Evolutionary conservation across 371 early-diverging fungal species (phyloP).

Genomic region (Mortierella sp.): DNA sequence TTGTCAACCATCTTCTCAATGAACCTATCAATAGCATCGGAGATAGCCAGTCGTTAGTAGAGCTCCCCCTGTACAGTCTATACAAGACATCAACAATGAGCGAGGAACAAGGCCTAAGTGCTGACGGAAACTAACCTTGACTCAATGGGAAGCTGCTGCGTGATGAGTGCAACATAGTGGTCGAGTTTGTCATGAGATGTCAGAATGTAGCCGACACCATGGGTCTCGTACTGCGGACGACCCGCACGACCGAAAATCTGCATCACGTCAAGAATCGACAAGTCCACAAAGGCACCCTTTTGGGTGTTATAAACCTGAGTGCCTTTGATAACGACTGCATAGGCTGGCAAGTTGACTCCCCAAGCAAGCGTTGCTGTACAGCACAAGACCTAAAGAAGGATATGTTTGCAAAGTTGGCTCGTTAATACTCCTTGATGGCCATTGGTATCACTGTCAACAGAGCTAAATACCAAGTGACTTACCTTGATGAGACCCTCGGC

Average conservation of each 20-base stretch:
- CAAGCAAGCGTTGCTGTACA: slow-evolving; percentile 99
- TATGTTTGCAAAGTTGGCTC: not conserved
- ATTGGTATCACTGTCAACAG: not conserved
- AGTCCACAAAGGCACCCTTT: slow-evolving; percentile 92
- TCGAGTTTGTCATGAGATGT: slow-evolving; percentile 93
- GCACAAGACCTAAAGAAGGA: slow-evolving; percentile 78
- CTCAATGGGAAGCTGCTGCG: slow-evolving; percentile 98
- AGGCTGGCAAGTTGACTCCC: slow-evolving; percentile 99
- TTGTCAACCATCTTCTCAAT: slow-evolving; percentile 91
- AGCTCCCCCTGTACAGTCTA: not conserved
- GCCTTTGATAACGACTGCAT: slow-evolving; percentile 99
- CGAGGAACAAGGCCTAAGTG: not conserved
- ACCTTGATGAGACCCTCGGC: slow-evolving; percentile 87
- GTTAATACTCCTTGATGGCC: not conserved
- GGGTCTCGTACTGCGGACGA: slow-evolving; percentile 94
- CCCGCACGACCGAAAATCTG: slow-evolving; percentile 99
- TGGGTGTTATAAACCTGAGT: slow-evolving; percentile 97
- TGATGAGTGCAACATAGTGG: slow-evolving; percentile 96
- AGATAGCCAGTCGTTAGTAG: not conserved
- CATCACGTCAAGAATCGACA: slow-evolving; percentile 96
- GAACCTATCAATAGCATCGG: slow-evolving; percentile 66
- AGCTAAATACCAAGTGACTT: slow-evolving; percentile 17
- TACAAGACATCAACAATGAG: not conserved
- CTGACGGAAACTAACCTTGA: slow-evolving; percentile 66
- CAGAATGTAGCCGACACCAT: slow-evolving; percentile 92